These are phyloP conservation scores for Aspergillus aculeatinus DNA, from an alignment of 2,329 filamentous ascomycete genomes.

Conservation along the genomic window DNA sequence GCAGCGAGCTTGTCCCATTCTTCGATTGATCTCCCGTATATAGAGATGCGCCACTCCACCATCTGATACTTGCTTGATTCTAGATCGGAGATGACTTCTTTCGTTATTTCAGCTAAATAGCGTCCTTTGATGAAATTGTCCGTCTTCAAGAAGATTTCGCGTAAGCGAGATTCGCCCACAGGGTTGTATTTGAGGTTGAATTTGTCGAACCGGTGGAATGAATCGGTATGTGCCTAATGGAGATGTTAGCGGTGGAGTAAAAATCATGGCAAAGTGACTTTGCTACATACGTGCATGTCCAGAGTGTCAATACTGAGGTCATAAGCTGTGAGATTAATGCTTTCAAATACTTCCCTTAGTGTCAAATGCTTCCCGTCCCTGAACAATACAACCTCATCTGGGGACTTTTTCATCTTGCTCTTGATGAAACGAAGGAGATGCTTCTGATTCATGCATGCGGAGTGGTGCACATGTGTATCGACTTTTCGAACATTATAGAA, in stretches of 20 bases:
- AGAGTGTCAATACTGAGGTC: conserved; percentile 97
- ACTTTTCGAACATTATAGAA: conserved; percentile 99
- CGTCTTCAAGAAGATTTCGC: conserved; percentile 98
- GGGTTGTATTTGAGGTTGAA: conserved; percentile 99
- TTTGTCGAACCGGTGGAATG: conserved; percentile 98
- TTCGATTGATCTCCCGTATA: conserved; percentile 86
- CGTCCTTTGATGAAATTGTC: conserved; percentile 96
- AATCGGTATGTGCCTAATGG: conserved; percentile 82
- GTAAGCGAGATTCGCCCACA: conserved; percentile 87
- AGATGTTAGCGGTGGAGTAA: conserved; percentile 11
- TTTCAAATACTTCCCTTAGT: conserved; percentile 89
- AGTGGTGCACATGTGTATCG: conserved; percentile 98
- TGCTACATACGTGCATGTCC: conserved; percentile 83
- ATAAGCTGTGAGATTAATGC: conserved; percentile 95
- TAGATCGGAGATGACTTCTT: conserved; percentile 94
- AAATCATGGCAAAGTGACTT: not conserved
- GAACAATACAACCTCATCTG: conserved; percentile 88
- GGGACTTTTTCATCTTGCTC: conserved; percentile 98
- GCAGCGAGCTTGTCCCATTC: conserved; percentile 98
- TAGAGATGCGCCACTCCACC: conserved; percentile 98
- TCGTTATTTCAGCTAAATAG: conserved; percentile 95
- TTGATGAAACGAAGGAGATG: conserved; percentile 98
- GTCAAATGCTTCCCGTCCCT: conserved; percentile 91
- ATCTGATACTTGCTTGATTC: conserved; percentile 99
- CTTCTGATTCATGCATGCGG: conserved; percentile 99